phyloP scores from a whole-genome alignment of 2,329 filamentous ascomycete genomes.

The Tothia fuscella region DNA sequence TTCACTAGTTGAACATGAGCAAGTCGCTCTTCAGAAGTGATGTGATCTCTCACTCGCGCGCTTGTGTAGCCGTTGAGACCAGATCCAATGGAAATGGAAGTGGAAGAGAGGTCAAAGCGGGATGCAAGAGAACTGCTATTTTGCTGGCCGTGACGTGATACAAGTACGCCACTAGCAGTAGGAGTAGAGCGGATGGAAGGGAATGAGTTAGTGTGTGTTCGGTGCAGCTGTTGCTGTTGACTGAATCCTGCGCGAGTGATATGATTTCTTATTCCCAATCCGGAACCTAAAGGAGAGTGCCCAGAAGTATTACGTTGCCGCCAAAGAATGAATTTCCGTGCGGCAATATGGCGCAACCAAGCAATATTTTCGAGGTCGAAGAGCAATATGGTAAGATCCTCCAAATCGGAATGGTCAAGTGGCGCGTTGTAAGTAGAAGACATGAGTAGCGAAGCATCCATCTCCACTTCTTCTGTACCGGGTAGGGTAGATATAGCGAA shows the following conservation, averaged over 20 bases:
- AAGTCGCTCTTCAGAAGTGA: constrained; percentile 43
- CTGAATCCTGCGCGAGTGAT: constrained; percentile 1
- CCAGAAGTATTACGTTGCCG: constrained; percentile 33
- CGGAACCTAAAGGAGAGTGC: constrained; percentile 14
- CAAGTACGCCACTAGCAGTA: background rate
- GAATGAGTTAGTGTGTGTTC: background rate
- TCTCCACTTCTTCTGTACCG: constrained; percentile 61
- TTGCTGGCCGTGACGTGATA: background rate
- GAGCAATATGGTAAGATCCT: constrained; percentile 54
- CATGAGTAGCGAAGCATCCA: constrained; percentile 93
- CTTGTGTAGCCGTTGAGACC: constrained; percentile 39
- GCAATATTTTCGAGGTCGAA: constrained; percentile 69
- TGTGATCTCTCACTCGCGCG: constrained; percentile 44
- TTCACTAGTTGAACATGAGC: constrained; percentile 62
- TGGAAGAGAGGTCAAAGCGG: constrained; percentile 17
- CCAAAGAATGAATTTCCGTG: constrained; percentile 71
- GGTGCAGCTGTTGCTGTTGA: background rate
- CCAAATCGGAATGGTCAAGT: constrained; percentile 63
- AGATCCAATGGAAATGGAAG: constrained; percentile 20
- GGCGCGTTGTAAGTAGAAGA: constrained; percentile 80
- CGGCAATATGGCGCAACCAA: constrained; percentile 71
- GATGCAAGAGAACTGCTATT: background rate
- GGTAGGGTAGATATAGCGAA: constrained; percentile 69
- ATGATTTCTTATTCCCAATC: background rate
- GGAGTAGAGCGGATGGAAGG: background rate